Evolutionary conservation across 345 rosid species (phyloP), one percentile per base, ranked within the genome.

Genomic region (Anacardium occidentale): DNA sequence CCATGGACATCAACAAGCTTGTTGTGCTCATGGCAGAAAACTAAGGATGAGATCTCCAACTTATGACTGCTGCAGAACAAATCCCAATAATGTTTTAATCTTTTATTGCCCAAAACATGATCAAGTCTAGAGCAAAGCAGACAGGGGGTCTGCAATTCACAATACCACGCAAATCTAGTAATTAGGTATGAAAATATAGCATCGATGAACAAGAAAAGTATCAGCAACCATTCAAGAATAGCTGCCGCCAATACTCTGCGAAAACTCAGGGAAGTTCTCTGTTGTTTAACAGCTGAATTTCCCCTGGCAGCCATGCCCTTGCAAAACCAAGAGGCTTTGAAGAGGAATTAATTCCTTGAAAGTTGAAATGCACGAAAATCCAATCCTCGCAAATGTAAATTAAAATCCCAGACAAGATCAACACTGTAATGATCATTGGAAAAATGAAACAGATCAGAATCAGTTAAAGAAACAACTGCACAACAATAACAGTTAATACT

Each of bases 111-210:
- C 1, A 91, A 72, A 63, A 95, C 81, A 70, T 87, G 97, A 83
- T 95, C 99, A 26, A 95, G 96, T 66, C 91, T 86, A 18, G 98
- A 89, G 80, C 99, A 95, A 24, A 92, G 81, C 51, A 91, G 72
- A 62, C 99, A 95, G 0, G 97, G 98, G 13, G 85, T 71, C 64
- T 84, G 96, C 78, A 95, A 80, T 25, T 85, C 62, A 2, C 85
- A 88, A 71, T 72, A 74, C 59, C 62, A 75, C 25, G 98, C 91
- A 73, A 92, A 93, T 80, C 69, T 86, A n/a, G 90, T 81, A 68
- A 90, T 87, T 26, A 88, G 54, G 74, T 80, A 93, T 1, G 96
- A 80, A 74, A 88, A 79, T 25, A 85, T 66, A 22, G 96, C 93
- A 83, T 91, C 80, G 15, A 72, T 29, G 45, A 95, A 82, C 73